Evolutionary conservation across 2,329 filamentous ascomycete genomes (phyloP), one percentile per base, ranked within the genome.

Genomic region (Apiospora pterosperma): DNA sequence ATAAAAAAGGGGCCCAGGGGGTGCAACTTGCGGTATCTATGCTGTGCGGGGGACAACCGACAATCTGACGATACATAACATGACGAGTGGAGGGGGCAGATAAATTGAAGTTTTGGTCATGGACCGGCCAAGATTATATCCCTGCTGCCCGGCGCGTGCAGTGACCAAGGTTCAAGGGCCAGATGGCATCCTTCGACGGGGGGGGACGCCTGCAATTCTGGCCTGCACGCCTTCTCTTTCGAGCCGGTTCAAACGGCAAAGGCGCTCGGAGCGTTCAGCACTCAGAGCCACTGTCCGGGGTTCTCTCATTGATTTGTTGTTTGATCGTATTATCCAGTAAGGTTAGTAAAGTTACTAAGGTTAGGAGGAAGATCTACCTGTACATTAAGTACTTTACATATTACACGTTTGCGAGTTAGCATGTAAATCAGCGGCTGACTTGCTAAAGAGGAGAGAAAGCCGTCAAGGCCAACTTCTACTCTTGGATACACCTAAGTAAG

Each of bases 241-340:
- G 21, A 31, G 36, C 36, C 36, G 59, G 36, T 61, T 61, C 59
- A 41, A 41, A 41, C 59, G 59, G 59, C 59, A 61, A 12, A 41
- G 59, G n/a, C 59, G 59, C 59, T 61, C 59, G 59, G 59, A 41
- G 59, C 59, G 39, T 41, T 28, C 23, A 34, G 36, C 28, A 61
- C 39, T 28, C 36, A 61, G 59, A 61, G 59, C 59, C 59, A 61
- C 28, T 38, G 39, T 31, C 59, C 36, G 59, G 59, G 59, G 59
- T 41, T 60, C 36, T 14, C 44, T 52, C 44, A 31, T 52, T 48
- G 6, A 48, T 28, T 28, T 48, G 42, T 16, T 25, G 44, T 28
- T 28, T 11, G 42, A 42, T 42, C 21, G 19, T 4, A 42, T 6
- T 10, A 21, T 6, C 19, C n/a, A 42, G 41, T 21, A 42, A n/a